Conservation (phyloP, 2,329 filamentous ascomycete genomes). For the Penicillium glabrum region DNA sequence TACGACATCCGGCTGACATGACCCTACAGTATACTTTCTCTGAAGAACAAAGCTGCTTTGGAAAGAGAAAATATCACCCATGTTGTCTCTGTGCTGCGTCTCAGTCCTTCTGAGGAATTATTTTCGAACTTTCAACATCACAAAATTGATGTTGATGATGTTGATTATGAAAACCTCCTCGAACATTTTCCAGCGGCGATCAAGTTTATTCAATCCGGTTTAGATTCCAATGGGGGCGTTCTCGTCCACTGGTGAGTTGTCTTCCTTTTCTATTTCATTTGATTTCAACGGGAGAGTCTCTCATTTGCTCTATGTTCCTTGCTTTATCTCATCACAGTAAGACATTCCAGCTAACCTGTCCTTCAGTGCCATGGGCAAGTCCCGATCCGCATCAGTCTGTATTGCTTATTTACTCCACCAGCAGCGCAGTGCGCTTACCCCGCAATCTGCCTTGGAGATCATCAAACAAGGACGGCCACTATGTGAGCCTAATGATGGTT, state of each 20-base stretch:
- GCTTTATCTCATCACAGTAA: neutral
- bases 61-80: constrained; percentile 78
- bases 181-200: constrained; percentile 79
- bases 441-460: constrained; percentile 61
- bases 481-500: constrained; percentile 66
- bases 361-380: constrained; percentile 92
- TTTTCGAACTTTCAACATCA: constrained; percentile 69
- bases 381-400: constrained; percentile 80
- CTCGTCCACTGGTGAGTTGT: constrained; percentile 73
- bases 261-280: constrained; percentile 71
- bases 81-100: constrained; percentile 77
- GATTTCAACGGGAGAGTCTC: constrained; percentile 50
- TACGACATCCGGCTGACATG: constrained; percentile 28
- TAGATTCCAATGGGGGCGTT: constrained; percentile 68
- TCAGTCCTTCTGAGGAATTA: constrained; percentile 64
- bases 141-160: constrained; percentile 83
- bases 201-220: constrained; percentile 76
- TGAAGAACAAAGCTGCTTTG: constrained; percentile 71
- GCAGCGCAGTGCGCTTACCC: constrained; percentile 57
- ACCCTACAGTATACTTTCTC: constrained; percentile 68
- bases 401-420: constrained; percentile 78
- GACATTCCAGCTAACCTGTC: constrained; percentile 2
- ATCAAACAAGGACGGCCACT: neutral
- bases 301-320: constrained; percentile 31
- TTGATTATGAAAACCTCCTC: constrained; percentile 83